A percentile compares a stretch with the other conserved stretches of the same genome.
phyloP scores from a whole-genome alignment of 805 yeast genomes.

The Suhomyces kilbournensis region DNA sequence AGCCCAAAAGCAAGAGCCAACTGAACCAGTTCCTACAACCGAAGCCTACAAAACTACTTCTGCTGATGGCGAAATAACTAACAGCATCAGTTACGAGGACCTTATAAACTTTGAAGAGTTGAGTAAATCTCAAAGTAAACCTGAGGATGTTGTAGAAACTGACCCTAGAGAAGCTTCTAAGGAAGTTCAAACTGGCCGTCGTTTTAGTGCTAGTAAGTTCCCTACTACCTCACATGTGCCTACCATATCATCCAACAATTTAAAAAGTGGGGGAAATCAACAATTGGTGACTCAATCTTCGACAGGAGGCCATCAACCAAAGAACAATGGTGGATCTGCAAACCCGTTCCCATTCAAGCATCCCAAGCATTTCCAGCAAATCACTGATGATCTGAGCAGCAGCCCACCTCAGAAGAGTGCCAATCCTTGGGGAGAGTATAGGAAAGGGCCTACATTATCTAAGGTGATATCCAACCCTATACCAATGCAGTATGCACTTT shows the following conservation, averaged over 20 bases:
- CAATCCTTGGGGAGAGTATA: constrained; percentile 37
- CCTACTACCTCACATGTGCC: background rate
- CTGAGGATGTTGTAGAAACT: background rate
- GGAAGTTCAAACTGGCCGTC: background rate
- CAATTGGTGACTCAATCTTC: background rate
- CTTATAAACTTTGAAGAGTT: background rate
- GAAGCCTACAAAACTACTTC: too few species aligned
- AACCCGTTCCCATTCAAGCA: constrained; percentile 9
- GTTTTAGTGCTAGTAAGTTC: background rate
- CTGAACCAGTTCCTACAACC: background rate
- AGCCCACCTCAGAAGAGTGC: constrained; percentile 11
- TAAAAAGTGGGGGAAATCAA: background rate
- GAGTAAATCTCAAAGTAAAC: background rate
- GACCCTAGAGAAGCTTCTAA: background rate
- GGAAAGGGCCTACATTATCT: constrained; percentile 5
- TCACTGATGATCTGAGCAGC: background rate
- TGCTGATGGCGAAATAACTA: background rate
- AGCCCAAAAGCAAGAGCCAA: constrained; percentile 2
- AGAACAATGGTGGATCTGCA: background rate
- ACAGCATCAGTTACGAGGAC: background rate
- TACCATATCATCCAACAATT: background rate
- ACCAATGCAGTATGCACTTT: background rate
- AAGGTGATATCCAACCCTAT: constrained; percentile 5
- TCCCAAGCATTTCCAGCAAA: background rate
- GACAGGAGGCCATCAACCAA: background rate